Evolutionary conservation across 1,139 yeast genomes (phyloP).

Genomic region (Petasospora rhodanensis): DNA sequence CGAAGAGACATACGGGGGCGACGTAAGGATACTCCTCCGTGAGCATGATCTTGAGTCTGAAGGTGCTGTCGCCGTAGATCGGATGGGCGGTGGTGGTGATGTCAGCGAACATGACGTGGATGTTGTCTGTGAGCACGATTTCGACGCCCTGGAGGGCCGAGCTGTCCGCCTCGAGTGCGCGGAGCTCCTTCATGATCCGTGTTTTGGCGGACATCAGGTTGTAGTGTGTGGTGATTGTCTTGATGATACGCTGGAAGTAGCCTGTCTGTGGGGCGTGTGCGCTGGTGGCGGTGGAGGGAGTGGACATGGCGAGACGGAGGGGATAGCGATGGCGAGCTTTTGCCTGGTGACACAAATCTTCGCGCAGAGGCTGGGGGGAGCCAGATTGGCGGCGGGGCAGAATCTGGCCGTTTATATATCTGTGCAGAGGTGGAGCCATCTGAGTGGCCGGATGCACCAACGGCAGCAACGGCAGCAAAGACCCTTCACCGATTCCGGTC

Average conservation of each 20-base stretch:
- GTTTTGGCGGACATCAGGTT: slow-evolving; percentile 9
- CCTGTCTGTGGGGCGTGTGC: not conserved
- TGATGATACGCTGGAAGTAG: slow-evolving; percentile 1
- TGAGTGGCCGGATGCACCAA: too few relatives aligned
- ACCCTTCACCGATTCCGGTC: too few relatives aligned
- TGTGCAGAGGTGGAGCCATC: too few relatives aligned
- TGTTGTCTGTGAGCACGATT: slow-evolving; percentile 19
- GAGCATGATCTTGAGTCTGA: slow-evolving; percentile 39
- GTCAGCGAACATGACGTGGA: slow-evolving; percentile 19
- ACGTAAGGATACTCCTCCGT: slow-evolving; percentile 55
- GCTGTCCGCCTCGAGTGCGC: slow-evolving; percentile 10
- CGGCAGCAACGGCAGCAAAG: too few relatives aligned
- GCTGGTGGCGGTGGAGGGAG: too few relatives aligned
- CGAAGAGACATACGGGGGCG: slow-evolving; percentile 58
- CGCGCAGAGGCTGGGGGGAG: too few relatives aligned
- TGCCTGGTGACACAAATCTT: too few relatives aligned
- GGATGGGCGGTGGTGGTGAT: slow-evolving; percentile 26
- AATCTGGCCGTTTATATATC: too few relatives aligned
- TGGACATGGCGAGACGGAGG: too few relatives aligned
- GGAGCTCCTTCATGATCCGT: slow-evolving; percentile 22
- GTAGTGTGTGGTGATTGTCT: not conserved
- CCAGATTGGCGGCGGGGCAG: too few relatives aligned
- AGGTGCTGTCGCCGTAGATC: slow-evolving; percentile 28
- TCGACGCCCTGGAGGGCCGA: slow-evolving; percentile 13
- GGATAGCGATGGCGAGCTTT: too few relatives aligned